Evolutionary conservation across 2,329 filamentous ascomycete genomes (phyloP), one percentile per base, ranked within the genome.

Genomic region (Graphilbum ipis-grandicollis): DNA sequence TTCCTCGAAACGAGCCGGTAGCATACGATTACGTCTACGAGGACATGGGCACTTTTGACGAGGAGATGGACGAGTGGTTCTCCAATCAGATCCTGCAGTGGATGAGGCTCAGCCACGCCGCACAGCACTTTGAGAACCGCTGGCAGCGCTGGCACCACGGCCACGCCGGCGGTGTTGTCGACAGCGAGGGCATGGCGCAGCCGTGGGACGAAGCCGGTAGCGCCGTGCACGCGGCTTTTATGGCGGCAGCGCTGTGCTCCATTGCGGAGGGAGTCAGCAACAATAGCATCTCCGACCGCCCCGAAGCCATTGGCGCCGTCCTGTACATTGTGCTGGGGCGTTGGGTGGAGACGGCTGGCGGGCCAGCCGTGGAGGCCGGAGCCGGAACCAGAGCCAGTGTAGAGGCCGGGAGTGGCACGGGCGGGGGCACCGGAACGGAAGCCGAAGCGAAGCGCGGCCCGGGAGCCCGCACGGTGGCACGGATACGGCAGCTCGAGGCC

Each of bases 51-150:
- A 62, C 73, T 1, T 78, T 93, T 47, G 74, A 81, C 15, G 83
- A 90, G 44, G 90, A 98, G 61, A 66, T 98, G 34, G 84, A 96
- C 52, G 90, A 98, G 59, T 98, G 90, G 90, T 98, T 98, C 56
- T 75, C 79, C 37, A 94, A 96, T 57, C 79, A 80, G 47, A 76
- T 84, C 43, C 80, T 81, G 56, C 86, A 96, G 52, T 81, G 82
- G 58, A 68, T 78, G 33, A 77, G 86, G 49, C 63, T 94, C 34
- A 69, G 80, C 37, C 71, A 76, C 37, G 77, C 81, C 17, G 81
- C 82, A 50, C 66, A 73, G 28, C 75, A 77, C 2, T 96, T 93
- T 50, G 72, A 85, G 44, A 71, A 73, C 52, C 71, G 77, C 50
- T 93, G 82, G 82, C 58, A 68, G 47, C 62, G 66, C 18, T 66